Evolutionary conservation across 768 basidiomycete genomes (phyloP), one percentile per base, ranked within the genome.

Genomic region (Hydnomerulius pinastri): DNA sequence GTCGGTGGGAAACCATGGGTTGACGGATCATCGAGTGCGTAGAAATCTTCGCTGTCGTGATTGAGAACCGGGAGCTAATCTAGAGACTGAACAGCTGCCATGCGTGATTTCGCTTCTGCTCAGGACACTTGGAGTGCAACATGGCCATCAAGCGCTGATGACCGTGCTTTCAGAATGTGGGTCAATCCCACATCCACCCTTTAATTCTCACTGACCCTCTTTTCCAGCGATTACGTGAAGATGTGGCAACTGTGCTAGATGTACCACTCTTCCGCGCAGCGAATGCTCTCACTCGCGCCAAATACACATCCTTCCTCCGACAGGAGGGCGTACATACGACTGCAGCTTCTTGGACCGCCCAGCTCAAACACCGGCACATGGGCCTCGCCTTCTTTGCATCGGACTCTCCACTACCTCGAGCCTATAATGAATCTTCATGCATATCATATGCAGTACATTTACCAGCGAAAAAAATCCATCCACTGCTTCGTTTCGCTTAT

Each of bases 131-230:
- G 92, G 92, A 79, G 77, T 55, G 74, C 79, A 44, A 87, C 86
- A 8, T 93, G 92, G 92, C 84, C 88, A 3, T 65, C 74, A 6
- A 77, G 74, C 43, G 73, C 80, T 9, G 76, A 81, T 50, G 76
- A 81, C 43, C 75, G 86, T 25, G 84, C 86, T 2, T 79, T 93
- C 71, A 77, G 86, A 36, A 78, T 93, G 83, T 87, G 63, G 46
- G 65, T 53, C 1, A 6, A 5, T 3, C 8, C 24, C 15, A 6
- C 4, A 0, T 18, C 23, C n/a, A 6, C 10, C n/a, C 12, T 23
- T 7, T 12, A 24, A 4, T n/a, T 4, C 37, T 11, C n/a, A 21
- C 47, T 54, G 4, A 56, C 23, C 11, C 4, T 1, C 24, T 13
- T 24, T 38, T 8, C n/a, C 21, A 67, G 65, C 6, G 67, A 67